Conservation (phyloP, 176 grass and related monocot genomes). For the Hordeum vulgare region MorexV3_pseudomolecules_assembly NC_058522.1:552515645-552516144, state of each 20-base stretch:
- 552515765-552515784: slow-evolving; percentile 65
- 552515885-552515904: neutral
- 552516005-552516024: neutral
- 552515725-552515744: neutral
- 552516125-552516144: neutral
- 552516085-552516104: neutral
- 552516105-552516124: neutral
- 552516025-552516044: neutral
- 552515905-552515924: neutral
- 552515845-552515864: neutral
- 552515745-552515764: neutral
- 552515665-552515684: neutral
- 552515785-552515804: slow-evolving; percentile 56
- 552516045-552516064: neutral
- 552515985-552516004: slow-evolving; percentile 51
- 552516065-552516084: neutral
- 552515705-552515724: neutral
- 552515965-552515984: slow-evolving; percentile 50
- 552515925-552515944: neutral
- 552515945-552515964: slow-evolving; percentile 22
- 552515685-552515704: neutral
- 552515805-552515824: slow-evolving; percentile 58
- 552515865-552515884: neutral
- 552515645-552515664: slow-evolving; percentile 41
- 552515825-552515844: slow-evolving; percentile 19